Conservation (phyloP, 1,139 yeast genomes). For the Pichia sp. region DNA sequence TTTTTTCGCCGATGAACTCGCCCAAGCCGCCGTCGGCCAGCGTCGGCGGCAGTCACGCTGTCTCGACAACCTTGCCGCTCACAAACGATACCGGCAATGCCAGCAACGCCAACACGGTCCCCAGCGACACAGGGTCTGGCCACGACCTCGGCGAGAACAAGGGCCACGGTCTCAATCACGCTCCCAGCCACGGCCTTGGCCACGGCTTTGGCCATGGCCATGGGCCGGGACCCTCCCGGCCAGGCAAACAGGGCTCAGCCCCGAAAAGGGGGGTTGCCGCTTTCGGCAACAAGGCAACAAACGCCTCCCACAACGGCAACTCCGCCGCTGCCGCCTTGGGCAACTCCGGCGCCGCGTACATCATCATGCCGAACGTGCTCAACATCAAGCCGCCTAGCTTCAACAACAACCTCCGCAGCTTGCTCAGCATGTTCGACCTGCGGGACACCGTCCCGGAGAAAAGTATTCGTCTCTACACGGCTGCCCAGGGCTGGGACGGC, state of each 20-base stretch:
- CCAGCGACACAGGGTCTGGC: not conserved
- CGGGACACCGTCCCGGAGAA: constrained; percentile 24
- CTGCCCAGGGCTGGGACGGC: constrained; percentile 17
- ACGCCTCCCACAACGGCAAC: not conserved
- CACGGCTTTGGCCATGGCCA: too few relatives aligned
- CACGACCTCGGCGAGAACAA: not conserved
- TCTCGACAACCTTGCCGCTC: not conserved
- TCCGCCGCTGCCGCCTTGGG: not conserved
- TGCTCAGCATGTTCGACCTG: constrained; percentile 22
- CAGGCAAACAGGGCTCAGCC: not conserved
- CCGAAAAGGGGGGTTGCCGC: not conserved
- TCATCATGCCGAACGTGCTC: constrained; percentile 20
- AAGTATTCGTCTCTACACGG: constrained; percentile 18
- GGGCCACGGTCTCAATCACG: not conserved
- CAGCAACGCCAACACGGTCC: not conserved
- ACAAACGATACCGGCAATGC: not conserved
- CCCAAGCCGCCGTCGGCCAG: constrained; percentile 19
- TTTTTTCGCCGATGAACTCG: constrained; percentile 25
- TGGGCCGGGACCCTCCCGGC: not conserved
- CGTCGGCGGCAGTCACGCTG: not conserved
- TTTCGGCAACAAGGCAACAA: not conserved
- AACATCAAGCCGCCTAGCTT: constrained; percentile 31
- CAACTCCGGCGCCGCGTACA: constrained; percentile 1
- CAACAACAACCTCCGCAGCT: constrained; percentile 27
- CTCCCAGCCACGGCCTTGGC: not conserved